phyloP scores from a whole-genome alignment of 306 rosid genomes.

The Sicyos baderoa region DNA sequence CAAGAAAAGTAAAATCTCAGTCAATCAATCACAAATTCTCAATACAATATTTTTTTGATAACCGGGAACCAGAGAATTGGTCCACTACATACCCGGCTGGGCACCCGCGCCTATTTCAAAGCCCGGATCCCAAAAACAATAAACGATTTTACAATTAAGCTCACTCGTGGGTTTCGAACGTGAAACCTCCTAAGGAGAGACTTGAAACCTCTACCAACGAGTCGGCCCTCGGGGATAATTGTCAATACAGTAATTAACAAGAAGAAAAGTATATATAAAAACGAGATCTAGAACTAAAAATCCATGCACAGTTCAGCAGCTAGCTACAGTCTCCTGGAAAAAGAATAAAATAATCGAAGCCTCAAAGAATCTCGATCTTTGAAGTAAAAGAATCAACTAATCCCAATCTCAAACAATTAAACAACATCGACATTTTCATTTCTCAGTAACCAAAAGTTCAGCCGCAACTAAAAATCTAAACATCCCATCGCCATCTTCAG shows the following conservation, averaged over 20 bases:
- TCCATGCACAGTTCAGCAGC: slow-evolving; percentile 13
- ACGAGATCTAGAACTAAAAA: slow-evolving; percentile 21
- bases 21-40: neutral
- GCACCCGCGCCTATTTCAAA: no score
- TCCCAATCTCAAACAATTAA: slow-evolving; percentile 8
- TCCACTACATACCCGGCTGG: no score
- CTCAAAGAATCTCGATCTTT: slow-evolving; percentile 16
- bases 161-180: no score
- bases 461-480: slow-evolving; percentile 10
- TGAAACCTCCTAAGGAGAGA: no score
- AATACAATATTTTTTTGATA: no score
- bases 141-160: no score
- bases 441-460: slow-evolving; percentile 13
- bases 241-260: neutral
- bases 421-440: slow-evolving; percentile 16
- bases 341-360: slow-evolving; percentile 1
- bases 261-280: neutral
- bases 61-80: no score
- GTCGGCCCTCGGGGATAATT: no score
- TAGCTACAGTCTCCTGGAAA: neutral
- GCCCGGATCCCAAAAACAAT: no score
- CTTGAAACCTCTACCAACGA: no score
- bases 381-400: neutral
- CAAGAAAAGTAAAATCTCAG: slow-evolving; percentile 11
- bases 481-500: slow-evolving; percentile 13